These are phyloP conservation scores for Lactifluus rugatus DNA, from an alignment of 768 basidiomycete species.

Conservation along the genomic window DNA sequence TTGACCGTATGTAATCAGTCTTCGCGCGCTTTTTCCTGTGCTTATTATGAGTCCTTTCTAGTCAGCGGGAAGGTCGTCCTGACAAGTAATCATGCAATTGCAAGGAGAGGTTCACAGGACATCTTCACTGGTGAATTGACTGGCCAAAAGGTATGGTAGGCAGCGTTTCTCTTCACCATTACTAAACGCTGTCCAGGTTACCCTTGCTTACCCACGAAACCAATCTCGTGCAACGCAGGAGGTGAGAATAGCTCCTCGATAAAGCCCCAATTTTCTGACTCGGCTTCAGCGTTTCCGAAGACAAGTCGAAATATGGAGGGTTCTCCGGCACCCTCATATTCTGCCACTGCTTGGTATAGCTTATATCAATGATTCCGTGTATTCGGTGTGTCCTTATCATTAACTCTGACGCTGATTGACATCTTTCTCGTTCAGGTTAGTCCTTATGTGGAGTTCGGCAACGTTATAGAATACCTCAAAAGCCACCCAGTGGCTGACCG, in stretches of 20 bases:
- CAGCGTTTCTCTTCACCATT: background rate
- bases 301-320: constrained; percentile 19
- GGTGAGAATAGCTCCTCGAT: background rate
- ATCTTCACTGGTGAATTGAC: constrained; percentile 17
- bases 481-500: constrained; percentile 1
- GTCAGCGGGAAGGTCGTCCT: constrained; percentile 8
- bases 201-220: constrained; percentile 10
- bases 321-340: constrained; percentile 14
- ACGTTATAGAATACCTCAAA: constrained; percentile 6
- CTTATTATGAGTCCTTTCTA: background rate
- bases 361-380: constrained; percentile 3
- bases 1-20: constrained; percentile 10
- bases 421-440: background rate
- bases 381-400: background rate
- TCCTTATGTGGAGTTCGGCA: constrained; percentile 11
- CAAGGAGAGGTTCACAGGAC: constrained; percentile 13
- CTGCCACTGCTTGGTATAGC: constrained; percentile 14
- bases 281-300: constrained; percentile 6
- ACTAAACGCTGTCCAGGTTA: background rate
- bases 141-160: constrained; percentile 1
- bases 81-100: constrained; percentile 11
- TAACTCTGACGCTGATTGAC: background rate
- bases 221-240: constrained; percentile 8
- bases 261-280: background rate
- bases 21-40: background rate